phyloP scores from a whole-genome alignment of 2,329 filamentous ascomycete genomes.

The Phoma sp. region DNA sequence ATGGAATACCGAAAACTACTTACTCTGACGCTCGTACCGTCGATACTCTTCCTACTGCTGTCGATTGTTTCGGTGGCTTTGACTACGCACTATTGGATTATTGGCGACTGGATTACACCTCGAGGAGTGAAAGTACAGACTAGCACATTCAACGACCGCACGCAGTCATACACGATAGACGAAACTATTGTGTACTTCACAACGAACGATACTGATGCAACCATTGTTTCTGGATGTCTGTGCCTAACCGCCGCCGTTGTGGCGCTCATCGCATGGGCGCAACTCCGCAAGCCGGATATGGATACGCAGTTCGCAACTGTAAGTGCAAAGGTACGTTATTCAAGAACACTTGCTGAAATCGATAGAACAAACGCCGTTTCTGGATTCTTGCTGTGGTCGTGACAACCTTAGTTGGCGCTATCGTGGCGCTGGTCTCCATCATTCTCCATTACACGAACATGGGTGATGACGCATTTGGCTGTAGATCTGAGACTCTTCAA shows the following conservation, averaged over 20 bases:
- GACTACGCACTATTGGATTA: slow-evolving; percentile 41
- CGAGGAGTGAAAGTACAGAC: slow-evolving; percentile 29
- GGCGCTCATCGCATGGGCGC: slow-evolving; percentile 34
- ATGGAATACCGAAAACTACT: slow-evolving; percentile 34
- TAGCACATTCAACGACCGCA: slow-evolving; percentile 24
- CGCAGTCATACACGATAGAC: slow-evolving; percentile 27
- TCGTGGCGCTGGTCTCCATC: slow-evolving; percentile 31
- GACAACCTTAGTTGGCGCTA: slow-evolving; percentile 23
- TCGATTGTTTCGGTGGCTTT: slow-evolving; percentile 39
- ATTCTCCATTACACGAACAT: slow-evolving; percentile 36
- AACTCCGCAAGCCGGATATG: slow-evolving; percentile 33
- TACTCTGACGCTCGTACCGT: slow-evolving; percentile 31
- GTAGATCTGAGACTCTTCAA: slow-evolving; percentile 29
- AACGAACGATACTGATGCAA: slow-evolving; percentile 32
- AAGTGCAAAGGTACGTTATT: slow-evolving; percentile 1
- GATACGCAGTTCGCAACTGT: slow-evolving; percentile 35
- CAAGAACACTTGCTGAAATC: slow-evolving; percentile 9
- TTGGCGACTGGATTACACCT: slow-evolving; percentile 38
- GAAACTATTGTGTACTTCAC: slow-evolving; percentile 39
- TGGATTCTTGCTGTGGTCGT: slow-evolving; percentile 34
- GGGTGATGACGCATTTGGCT: slow-evolving; percentile 35
- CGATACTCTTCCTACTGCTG: slow-evolving; percentile 34
- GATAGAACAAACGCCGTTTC: slow-evolving; percentile 36
- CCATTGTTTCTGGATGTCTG: slow-evolving; percentile 37
- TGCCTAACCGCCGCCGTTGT: slow-evolving; percentile 33